Evolutionary conservation across 208 protist genomes (phyloP).

Genomic region (Leishmania gerbilli): DNA sequence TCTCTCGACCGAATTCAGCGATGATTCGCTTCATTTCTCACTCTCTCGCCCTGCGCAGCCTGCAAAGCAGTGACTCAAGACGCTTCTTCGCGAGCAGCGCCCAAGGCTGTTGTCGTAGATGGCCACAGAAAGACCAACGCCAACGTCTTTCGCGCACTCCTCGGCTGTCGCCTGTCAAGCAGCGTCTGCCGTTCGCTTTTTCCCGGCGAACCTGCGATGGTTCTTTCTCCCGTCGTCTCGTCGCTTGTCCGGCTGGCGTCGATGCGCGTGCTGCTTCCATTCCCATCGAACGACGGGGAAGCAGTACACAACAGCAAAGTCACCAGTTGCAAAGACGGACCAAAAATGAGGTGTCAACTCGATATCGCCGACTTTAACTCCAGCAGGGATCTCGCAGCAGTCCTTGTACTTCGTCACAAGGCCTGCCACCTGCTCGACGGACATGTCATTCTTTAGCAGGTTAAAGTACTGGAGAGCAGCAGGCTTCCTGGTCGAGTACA

Average conservation of each 20-base stretch:
- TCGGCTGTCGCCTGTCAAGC: neutral
- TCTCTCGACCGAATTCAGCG: neutral
- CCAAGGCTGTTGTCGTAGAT: too few relatives aligned
- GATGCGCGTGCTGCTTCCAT: neutral
- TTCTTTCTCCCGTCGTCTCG: neutral
- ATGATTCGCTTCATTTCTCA: neutral
- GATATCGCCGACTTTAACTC: conserved; percentile 38
- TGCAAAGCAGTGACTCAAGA: neutral
- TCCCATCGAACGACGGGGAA: conserved; percentile 58
- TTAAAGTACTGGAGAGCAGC: conserved; percentile 43
- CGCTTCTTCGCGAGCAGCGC: neutral
- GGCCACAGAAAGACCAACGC: neutral
- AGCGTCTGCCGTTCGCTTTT: conserved; percentile 7
- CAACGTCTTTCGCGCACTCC: neutral
- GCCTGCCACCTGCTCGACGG: conserved; percentile 32
- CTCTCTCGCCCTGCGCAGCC: neutral
- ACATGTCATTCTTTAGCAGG: conserved; percentile 47
- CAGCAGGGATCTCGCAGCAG: conserved; percentile 34
- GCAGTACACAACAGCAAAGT: conserved; percentile 65
- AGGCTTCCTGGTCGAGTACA: conserved; percentile 55
- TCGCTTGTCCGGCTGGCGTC: neutral
- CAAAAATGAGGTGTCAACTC: conserved; percentile 60
- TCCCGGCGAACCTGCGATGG: conserved; percentile 10
- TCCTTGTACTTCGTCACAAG: conserved; percentile 52
- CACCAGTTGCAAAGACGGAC: conserved; percentile 52